Evolutionary conservation across 257 asterid genomes (phyloP).

Genomic region (Cynanchum wilfordii): DNA sequence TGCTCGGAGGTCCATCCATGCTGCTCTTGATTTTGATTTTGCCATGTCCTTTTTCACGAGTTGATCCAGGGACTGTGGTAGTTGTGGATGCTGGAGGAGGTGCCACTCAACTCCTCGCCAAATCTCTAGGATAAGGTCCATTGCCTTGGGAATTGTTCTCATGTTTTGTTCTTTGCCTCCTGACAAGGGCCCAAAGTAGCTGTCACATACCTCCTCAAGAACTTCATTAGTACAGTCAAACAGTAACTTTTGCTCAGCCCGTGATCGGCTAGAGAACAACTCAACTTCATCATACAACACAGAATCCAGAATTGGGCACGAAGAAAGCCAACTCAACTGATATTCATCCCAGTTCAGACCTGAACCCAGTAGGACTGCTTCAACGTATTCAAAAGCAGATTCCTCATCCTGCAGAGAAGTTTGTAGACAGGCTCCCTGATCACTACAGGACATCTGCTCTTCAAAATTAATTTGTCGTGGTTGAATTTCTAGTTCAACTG

Average conservation of each 20-base stretch:
- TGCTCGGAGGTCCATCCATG: conserved; percentile 56
- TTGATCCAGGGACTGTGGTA: conserved; percentile 55
- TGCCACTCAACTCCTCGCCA: conserved; percentile 67
- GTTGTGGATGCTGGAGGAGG: conserved; percentile 34
- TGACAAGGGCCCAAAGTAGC: conserved; percentile 47
- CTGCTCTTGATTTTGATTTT: conserved; percentile 35
- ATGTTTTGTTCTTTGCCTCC: conserved; percentile 28
- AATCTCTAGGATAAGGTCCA: conserved; percentile 73
- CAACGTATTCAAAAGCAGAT: conserved; percentile 97
- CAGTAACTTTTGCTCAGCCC: conserved; percentile 69
- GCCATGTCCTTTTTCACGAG: conserved; percentile 57
- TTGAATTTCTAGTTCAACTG: conserved; percentile 59
- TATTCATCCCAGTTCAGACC: conserved; percentile 92
- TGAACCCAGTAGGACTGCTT: conserved; percentile 94
- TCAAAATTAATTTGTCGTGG: conserved; percentile 70
- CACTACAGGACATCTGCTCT: conserved; percentile 41
- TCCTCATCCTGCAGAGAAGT: conserved; percentile 72
- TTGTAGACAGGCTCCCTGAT: conserved; percentile 45
- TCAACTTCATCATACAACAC: conserved; percentile 83
- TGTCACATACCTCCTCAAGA: conserved; percentile 54
- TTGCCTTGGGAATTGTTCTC: conserved; percentile 53
- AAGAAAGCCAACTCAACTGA: conserved; percentile 66
- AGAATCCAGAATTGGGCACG: conserved; percentile 59
- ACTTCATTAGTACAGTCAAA: conserved; percentile 77
- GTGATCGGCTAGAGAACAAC: conserved; percentile 69